A percentile compares a stretch with the other conserved stretches of the same genome.
phyloP scores from a whole-genome alignment of 1,284 basidiomycete genomes.

The Somion occarium region DNA sequence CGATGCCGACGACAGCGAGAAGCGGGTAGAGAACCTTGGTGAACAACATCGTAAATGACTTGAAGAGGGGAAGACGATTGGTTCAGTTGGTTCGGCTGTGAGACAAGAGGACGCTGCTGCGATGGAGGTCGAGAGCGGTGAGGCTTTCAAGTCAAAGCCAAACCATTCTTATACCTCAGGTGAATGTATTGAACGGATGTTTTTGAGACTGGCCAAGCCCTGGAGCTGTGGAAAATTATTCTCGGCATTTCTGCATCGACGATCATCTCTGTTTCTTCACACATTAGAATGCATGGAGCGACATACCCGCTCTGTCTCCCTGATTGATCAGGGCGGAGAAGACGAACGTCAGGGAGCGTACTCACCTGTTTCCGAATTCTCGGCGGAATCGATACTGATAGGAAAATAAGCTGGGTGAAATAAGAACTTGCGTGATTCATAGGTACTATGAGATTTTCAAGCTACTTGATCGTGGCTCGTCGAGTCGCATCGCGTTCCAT shows the following conservation, averaged over 20 bases:
- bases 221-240: neutral
- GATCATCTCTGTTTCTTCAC: neutral
- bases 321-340: neutral
- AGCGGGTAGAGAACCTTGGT: slow-evolving; percentile 6
- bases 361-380: neutral
- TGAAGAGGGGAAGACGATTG: neutral
- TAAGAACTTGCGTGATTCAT: no score
- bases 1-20: slow-evolving; percentile 4
- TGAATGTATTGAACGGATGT: neutral
- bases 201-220: no score
- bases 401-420: no score
- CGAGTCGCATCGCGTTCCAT: no score
- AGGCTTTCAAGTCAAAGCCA: neutral
- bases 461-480: no score
- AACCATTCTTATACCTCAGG: neutral
- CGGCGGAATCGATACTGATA: no score
- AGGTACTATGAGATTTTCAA: no score
- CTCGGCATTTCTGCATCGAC: neutral
- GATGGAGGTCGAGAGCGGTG: slow-evolving; percentile 1
- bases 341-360: neutral
- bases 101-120: slow-evolving; percentile 1
- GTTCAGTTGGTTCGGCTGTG: neutral
- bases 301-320: neutral
- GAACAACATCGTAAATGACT: slow-evolving; percentile 6
- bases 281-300: neutral